A percentile compares a stretch with the other conserved stretches of the same genome.
These are phyloP conservation scores for Fusarium miscanthi DNA, from an alignment of 2,329 filamentous ascomycete genomes.

Conservation along the genomic window DNA sequence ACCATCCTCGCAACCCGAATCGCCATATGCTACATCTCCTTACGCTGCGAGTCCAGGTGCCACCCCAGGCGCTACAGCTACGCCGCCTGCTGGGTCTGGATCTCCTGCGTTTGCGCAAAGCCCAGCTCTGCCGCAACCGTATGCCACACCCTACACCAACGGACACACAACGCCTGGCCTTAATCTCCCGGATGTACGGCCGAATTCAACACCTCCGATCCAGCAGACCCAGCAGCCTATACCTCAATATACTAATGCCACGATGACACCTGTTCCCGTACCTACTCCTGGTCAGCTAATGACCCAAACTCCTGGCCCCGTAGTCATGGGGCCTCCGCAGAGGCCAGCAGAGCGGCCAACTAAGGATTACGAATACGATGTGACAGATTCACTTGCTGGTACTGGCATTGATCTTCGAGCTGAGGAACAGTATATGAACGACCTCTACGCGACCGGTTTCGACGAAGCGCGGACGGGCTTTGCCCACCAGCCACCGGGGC, in stretches of 20 bases:
- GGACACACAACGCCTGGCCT: slow-evolving; percentile 51
- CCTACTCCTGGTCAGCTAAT: slow-evolving; percentile 35
- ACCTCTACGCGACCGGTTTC: slow-evolving; percentile 67
- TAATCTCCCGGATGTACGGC: slow-evolving; percentile 51
- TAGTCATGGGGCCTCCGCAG: slow-evolving; percentile 67
- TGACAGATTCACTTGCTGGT: slow-evolving; percentile 84
- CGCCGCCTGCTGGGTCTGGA: slow-evolving; percentile 52
- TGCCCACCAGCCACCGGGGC: slow-evolving; percentile 62
- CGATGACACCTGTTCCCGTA: slow-evolving; percentile 44
- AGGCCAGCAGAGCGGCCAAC: slow-evolving; percentile 71
- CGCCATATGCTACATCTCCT: slow-evolving; percentile 67
- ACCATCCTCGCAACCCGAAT: slow-evolving; percentile 73
- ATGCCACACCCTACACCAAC: slow-evolving; percentile 54
- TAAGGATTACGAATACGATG: slow-evolving; percentile 75
- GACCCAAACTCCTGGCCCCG: slow-evolving; percentile 44
- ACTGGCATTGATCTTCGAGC: slow-evolving; percentile 89
- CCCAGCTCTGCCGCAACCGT: slow-evolving; percentile 48
- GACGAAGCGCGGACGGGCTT: slow-evolving; percentile 65
- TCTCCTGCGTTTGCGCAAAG: slow-evolving; percentile 53
- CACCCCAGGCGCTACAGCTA: slow-evolving; percentile 55
- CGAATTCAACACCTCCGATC: slow-evolving; percentile 48
- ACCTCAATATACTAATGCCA: slow-evolving; percentile 44
- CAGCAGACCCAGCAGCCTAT: slow-evolving; percentile 46
- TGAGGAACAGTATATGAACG: slow-evolving; percentile 84
- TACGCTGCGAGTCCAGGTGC: slow-evolving; percentile 60